Base-by-base conservation (phyloP, 371 early-diverging fungal genomes). In the Synchytrium microbalum region DNA sequence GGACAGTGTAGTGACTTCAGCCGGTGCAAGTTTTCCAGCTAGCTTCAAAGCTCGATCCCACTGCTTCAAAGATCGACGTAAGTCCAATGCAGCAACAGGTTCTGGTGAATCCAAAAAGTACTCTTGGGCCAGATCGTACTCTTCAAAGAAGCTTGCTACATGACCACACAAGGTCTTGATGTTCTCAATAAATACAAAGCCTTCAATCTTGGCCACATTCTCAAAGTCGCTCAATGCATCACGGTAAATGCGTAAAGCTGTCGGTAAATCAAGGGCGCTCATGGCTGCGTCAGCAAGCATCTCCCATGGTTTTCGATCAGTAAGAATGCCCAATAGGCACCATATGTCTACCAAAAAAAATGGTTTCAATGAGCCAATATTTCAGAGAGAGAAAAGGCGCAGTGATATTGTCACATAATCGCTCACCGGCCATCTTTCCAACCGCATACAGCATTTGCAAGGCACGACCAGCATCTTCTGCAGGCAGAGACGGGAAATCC, bases 31-130 rank as follows among this genome's bases (percentile, higher is more conserved):
- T 14, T 67, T 70, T 1, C 23, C 57, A 0, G 82, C 82, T n/a
- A 82, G 58, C 5, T 53, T 54, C 60, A 82, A 59, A 2, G 82
- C 82, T 32, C 74, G 75, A 14, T 82, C 82, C 78, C 79, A 82
- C 5, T 82, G 76, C 62, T 71, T 63, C 54, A 82, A 62, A 33
- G 75, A 70, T 1, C 73, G 61, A 14, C 78, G 68, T 54, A 82
- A 61, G 2, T 73, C 61, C 25, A 82, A 63, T 10, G 82, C 82
- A 23, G 51, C 68, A 2, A 66, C 56, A 5, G 80, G 79, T 5
- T 73, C 54, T 3, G 69, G 32, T 61, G 68, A 69, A 14, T 61
- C 55, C 32, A 81, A 60, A 56, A 77, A 81, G n/a, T 63, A 72
- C 28, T 79, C 77, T 75, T 79, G 80, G 0, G 80, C 80, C 8